Evolutionary conservation across 2,329 filamentous ascomycete genomes (phyloP).

Genomic region (Aschersonia sp.): DNA sequence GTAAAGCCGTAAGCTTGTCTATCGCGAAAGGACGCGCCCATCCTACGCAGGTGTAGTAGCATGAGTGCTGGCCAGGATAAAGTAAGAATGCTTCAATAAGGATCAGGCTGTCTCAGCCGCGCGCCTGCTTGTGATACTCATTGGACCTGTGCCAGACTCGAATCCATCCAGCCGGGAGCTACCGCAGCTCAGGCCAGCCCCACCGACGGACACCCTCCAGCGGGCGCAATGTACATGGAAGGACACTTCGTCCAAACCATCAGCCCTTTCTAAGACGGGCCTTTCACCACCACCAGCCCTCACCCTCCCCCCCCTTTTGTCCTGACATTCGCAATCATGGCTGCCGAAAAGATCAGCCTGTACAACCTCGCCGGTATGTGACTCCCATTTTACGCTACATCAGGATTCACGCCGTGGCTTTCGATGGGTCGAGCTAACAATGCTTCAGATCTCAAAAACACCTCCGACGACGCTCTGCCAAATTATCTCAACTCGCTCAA

Average conservation of each 20-base stretch:
- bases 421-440: not conserved
- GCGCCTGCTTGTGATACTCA: no score
- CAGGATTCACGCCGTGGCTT: no score
- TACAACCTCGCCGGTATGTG: slow-evolving; percentile 49
- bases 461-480: slow-evolving; percentile 83
- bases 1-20: no score
- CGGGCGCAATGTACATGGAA: not conserved
- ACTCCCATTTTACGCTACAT: not conserved
- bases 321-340: slow-evolving; percentile 12
- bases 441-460: slow-evolving; percentile 77
- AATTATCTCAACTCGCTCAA: slow-evolving; percentile 84
- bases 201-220: not conserved
- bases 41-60: no score
- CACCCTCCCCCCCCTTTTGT: no score
- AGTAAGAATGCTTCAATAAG: no score
- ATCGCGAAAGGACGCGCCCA: no score
- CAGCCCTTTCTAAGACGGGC: not conserved
- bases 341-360: slow-evolving; percentile 44
- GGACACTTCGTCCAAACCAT: slow-evolving; percentile 1
- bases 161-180: no score
- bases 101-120: no score
- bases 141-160: no score
- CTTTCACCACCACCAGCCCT: no score
- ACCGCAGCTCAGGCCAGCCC: not conserved
- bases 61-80: no score